These are phyloP conservation scores for Aspergillus sp. DNA, from an alignment of 2,329 filamentous ascomycete species.

Conservation along the genomic window DNA sequence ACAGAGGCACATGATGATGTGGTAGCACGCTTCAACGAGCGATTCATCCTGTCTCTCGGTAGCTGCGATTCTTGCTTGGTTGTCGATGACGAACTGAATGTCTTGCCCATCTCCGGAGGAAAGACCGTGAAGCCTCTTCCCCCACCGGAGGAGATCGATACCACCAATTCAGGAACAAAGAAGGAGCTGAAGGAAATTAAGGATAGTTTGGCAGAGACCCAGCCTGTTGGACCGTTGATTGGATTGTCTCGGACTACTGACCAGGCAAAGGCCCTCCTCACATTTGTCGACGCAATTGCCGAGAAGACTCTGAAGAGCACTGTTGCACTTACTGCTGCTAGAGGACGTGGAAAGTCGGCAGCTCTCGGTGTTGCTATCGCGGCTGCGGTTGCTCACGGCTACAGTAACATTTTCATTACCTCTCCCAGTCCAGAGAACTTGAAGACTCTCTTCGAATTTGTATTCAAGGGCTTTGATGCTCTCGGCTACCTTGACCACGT, in stretches of 20 bases:
- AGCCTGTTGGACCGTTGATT: slow-evolving; percentile 79
- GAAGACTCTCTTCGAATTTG: slow-evolving; percentile 96
- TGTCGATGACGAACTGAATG: slow-evolving; percentile 96
- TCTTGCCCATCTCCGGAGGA: slow-evolving; percentile 91
- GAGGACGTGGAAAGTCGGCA: slow-evolving; percentile 95
- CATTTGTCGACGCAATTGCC: slow-evolving; percentile 91
- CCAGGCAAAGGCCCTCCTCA: slow-evolving; percentile 93
- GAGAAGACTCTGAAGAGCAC: slow-evolving; percentile 95
- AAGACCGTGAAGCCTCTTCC: slow-evolving; percentile 82
- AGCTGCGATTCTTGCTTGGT: slow-evolving; percentile 92
- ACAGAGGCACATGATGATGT: slow-evolving; percentile 96
- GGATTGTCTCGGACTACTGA: slow-evolving; percentile 86
- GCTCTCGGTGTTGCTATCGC: slow-evolving; percentile 92
- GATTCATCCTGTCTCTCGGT: slow-evolving; percentile 92
- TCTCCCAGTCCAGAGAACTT: slow-evolving; percentile 96
- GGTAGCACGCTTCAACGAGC: slow-evolving; percentile 92
- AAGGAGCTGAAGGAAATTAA: slow-evolving; percentile 81
- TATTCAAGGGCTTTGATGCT: slow-evolving; percentile 97
- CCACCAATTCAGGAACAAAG: slow-evolving; percentile 64
- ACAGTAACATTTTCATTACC: slow-evolving; percentile 99
- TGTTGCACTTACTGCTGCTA: slow-evolving; percentile 84
- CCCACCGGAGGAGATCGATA: slow-evolving; percentile 67
- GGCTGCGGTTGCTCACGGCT: slow-evolving; percentile 89
- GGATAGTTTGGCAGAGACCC: slow-evolving; percentile 76
- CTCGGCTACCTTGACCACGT: slow-evolving; percentile 90